Percentiles rank a stretch among this genome's conserved stretches.
Evolutionary conservation across 352 stramenopile species (phyloP).

Genomic region (Globisporangium spiculum): DNA sequence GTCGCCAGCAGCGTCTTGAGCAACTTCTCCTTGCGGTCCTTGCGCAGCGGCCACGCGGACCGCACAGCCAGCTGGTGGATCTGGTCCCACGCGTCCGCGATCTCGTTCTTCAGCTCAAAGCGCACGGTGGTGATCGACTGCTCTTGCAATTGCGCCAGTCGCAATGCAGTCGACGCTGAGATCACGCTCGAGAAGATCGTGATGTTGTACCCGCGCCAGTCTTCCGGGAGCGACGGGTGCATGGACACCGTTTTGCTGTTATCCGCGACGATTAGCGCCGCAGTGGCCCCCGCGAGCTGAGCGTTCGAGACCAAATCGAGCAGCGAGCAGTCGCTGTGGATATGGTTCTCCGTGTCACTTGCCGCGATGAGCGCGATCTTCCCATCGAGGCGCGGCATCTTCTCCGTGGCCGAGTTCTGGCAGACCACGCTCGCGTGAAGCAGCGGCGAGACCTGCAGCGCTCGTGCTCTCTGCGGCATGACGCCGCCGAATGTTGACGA

Average conservation of each 20-base stretch:
- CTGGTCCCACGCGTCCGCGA: constrained; percentile 52
- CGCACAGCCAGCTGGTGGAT: constrained; percentile 31
- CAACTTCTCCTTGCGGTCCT: constrained; percentile 35
- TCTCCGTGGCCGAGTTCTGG: constrained; percentile 8
- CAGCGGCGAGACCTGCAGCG: constrained; percentile 21
- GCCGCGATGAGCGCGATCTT: constrained; percentile 35
- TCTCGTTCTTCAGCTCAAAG: constrained; percentile 35
- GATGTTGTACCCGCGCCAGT: constrained; percentile 70
- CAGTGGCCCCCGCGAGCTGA: constrained; percentile 38
- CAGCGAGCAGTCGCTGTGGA: constrained; percentile 26
- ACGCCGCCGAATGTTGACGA: constrained; percentile 48
- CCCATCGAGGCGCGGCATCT: constrained; percentile 21
- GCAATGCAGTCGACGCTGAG: constrained; percentile 28
- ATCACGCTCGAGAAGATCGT: constrained; percentile 48
- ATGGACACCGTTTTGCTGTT: constrained; percentile 26
- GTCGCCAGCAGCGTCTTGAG: constrained; percentile 21
- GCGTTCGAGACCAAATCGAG: constrained; percentile 42
- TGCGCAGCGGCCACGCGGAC: constrained; percentile 45
- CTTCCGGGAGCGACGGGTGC: constrained; percentile 36
- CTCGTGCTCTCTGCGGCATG: constrained; percentile 22
- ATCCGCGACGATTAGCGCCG: constrained; percentile 31
- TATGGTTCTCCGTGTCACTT: background rate
- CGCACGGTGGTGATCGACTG: constrained; percentile 19
- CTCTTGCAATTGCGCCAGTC: constrained; percentile 22
- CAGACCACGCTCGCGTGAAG: constrained; percentile 30